Evolutionary conservation across 73 alveolate species (phyloP).

Genomic region (Paramecium pentaurelia): DNA sequence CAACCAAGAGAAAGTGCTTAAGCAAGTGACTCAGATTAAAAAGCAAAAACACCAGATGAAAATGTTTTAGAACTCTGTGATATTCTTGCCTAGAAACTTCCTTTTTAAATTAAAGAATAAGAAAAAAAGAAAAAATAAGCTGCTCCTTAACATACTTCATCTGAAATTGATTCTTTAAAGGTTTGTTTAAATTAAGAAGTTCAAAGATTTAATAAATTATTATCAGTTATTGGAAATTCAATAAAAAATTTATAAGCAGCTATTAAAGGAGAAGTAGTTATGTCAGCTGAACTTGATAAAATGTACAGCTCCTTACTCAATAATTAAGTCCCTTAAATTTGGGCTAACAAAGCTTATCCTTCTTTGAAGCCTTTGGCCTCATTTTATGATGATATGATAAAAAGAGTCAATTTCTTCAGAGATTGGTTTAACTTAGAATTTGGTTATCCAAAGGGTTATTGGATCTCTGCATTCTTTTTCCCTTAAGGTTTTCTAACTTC

Average conservation of each 20-base stretch:
- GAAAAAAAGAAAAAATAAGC: slow-evolving; percentile 50
- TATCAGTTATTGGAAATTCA: slow-evolving; percentile 76
- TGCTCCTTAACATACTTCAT: slow-evolving; percentile 55
- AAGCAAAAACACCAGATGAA: slow-evolving; percentile 34
- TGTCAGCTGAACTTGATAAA: slow-evolving; percentile 89
- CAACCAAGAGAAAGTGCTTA: neutral
- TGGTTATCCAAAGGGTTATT: slow-evolving; percentile 88
- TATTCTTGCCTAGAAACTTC: neutral
- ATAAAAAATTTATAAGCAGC: slow-evolving; percentile 83
- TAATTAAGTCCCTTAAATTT: slow-evolving; percentile 85
- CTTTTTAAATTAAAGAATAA: slow-evolving; percentile 56
- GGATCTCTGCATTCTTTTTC: slow-evolving; percentile 95
- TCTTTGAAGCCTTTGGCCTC: slow-evolving; percentile 87
- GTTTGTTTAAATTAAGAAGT: slow-evolving; percentile 69
- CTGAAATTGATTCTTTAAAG: slow-evolving; percentile 65
- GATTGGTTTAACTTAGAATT: slow-evolving; percentile 78
- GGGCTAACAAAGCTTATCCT: slow-evolving; percentile 94
- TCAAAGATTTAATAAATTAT: slow-evolving; percentile 84
- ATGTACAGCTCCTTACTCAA: slow-evolving; percentile 85
- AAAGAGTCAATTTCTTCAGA: slow-evolving; percentile 88
- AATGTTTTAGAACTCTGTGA: slow-evolving; percentile 43
- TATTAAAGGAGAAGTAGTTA: slow-evolving; percentile 91
- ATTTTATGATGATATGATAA: slow-evolving; percentile 88
- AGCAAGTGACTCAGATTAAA: neutral
- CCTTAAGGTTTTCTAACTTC: slow-evolving; percentile 96